Conservation (phyloP, 106 monocot species). For the Dioscorea dumetorum region DNA sequence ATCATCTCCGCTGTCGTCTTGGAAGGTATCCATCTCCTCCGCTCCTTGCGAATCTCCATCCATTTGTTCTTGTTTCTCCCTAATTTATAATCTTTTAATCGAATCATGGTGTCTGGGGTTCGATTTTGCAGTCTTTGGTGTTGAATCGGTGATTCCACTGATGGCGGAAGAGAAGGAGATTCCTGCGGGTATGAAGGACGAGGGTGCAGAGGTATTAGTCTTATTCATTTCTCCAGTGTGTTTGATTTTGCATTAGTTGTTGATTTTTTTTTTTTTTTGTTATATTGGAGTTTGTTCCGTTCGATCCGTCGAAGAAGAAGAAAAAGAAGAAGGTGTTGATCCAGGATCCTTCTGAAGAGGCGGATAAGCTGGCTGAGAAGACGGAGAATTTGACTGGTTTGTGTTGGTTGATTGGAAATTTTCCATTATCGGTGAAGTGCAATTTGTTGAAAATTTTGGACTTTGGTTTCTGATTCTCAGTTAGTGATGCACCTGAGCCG, state of each 20-base stretch:
- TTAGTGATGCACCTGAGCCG: constrained; percentile 50
- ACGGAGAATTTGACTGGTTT: constrained; percentile 29
- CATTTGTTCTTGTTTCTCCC: too few species aligned
- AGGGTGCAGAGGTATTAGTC: constrained; percentile 20
- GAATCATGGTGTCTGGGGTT: too few species aligned
- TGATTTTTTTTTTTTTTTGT: background rate
- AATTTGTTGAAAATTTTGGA: background rate
- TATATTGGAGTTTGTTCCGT: constrained; percentile 41
- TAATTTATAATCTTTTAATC: too few species aligned
- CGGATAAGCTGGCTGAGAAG: constrained; percentile 15
- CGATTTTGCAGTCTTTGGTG: too few species aligned
- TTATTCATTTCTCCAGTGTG: background rate
- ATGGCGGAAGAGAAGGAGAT: constrained; percentile 30
- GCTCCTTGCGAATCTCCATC: too few species aligned
- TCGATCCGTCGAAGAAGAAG: constrained; percentile 70
- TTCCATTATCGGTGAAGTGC: background rate
- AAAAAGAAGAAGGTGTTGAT: constrained; percentile 70
- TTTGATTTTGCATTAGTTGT: background rate
- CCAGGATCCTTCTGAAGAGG: constrained; percentile 21
- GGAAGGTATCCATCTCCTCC: too few species aligned
- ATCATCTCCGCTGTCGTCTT: too few species aligned
- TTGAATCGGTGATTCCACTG: too few species aligned
- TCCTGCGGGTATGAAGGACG: constrained; percentile 16
- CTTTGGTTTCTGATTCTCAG: constrained; percentile 10
- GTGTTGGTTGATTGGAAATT: background rate